Conservation (phyloP, 129 eudicot genomes). For the Artemisia argyi region DNA sequence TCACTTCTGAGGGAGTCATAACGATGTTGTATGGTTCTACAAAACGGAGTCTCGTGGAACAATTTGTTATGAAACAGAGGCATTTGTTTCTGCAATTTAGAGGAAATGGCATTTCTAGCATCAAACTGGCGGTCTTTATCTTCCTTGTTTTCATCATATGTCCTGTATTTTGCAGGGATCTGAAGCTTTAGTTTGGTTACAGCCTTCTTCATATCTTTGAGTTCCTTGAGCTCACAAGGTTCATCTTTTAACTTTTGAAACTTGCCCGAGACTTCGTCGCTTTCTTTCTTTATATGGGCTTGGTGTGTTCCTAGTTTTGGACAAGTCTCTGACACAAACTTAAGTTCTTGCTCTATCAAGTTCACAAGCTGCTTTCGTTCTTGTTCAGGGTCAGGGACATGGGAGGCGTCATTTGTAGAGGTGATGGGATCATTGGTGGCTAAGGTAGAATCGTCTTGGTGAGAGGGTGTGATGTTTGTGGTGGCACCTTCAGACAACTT, state of each 20-base stretch:
- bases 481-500: background rate
- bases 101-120: background rate
- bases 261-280: background rate
- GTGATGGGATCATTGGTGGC: background rate
- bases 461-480: background rate
- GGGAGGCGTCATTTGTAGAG: background rate
- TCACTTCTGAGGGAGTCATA: slow-evolving; percentile 20
- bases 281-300: background rate
- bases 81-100: background rate
- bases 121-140: background rate
- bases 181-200: slow-evolving; percentile 44
- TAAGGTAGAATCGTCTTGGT: slow-evolving; percentile 8
- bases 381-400: background rate
- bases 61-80: slow-evolving; percentile 29
- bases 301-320: slow-evolving; percentile 17
- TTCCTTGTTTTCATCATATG: slow-evolving; percentile 3
- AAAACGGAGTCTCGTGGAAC: slow-evolving; percentile 26
- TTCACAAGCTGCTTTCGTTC: slow-evolving; percentile 15
- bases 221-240: background rate
- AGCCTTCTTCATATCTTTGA: slow-evolving; percentile 31
- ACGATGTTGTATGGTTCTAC: slow-evolving; percentile 24
- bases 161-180: slow-evolving; percentile 34
- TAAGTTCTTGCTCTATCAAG: slow-evolving; percentile 21
- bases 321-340: background rate
- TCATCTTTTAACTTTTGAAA: slow-evolving; percentile 3